Evolutionary conservation across 371 early-diverging fungal species (phyloP).

Genomic region (Batkoa obscura): DNA sequence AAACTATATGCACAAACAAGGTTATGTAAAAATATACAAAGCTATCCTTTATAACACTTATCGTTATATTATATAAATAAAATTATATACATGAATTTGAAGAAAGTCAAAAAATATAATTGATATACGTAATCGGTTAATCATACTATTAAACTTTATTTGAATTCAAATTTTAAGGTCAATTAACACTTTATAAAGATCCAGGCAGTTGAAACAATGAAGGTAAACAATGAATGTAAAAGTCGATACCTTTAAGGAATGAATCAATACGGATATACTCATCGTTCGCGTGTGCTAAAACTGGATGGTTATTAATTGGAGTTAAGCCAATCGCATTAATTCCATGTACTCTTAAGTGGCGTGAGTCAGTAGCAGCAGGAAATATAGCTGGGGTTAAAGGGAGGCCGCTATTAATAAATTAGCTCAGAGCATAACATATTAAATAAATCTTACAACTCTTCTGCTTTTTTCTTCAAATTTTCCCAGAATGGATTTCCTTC

Average conservation of each 20-base stretch:
- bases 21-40: too few species aligned
- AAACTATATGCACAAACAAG: too few species aligned
- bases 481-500: background rate
- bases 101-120: too few species aligned
- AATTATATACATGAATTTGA: too few species aligned
- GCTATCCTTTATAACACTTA: too few species aligned
- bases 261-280: constrained; percentile 45
- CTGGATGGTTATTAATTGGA: constrained; percentile 38
- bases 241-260: constrained; percentile 38
- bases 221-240: constrained; percentile 17
- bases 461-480: background rate
- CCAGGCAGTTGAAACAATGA: background rate
- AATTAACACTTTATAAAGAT: too few species aligned
- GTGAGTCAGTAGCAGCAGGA: constrained; percentile 61
- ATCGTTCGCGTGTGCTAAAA: constrained; percentile 54
- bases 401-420: constrained; percentile 16
- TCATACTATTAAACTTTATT: too few species aligned
- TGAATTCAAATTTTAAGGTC: too few species aligned
- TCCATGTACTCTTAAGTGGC: constrained; percentile 42
- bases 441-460: background rate
- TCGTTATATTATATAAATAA: too few species aligned
- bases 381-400: constrained; percentile 45
- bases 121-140: too few species aligned
- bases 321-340: constrained; percentile 44
- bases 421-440: background rate